phyloP scores from a whole-genome alignment of 805 yeast genomes.

The Candida verbasci region DNA sequence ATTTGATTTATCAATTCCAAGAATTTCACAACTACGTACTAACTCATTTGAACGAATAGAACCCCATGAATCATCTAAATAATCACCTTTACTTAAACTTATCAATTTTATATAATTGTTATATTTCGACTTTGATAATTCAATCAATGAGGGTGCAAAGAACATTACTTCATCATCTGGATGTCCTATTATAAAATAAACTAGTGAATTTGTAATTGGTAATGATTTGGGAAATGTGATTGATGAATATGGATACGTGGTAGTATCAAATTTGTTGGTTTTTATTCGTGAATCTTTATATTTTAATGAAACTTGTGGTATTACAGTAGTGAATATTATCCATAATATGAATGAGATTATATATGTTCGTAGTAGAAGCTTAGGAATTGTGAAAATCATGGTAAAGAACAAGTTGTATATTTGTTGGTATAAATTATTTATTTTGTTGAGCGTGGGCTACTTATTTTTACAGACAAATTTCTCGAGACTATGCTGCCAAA shows the following conservation, averaged over 20 bases:
- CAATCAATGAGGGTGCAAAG: conserved; percentile 74
- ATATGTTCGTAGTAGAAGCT: conserved; percentile 13
- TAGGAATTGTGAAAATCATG: conserved; percentile 9
- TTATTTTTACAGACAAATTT: background rate
- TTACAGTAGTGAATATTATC: conserved; percentile 34
- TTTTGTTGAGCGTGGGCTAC: conserved; percentile 5
- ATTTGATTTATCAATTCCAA: conserved; percentile 44
- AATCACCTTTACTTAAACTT: conserved; percentile 74
- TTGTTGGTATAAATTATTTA: conserved; percentile 1
- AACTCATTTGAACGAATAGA: conserved; percentile 58
- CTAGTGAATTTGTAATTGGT: conserved; percentile 29
- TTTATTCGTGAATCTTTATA: conserved; percentile 26
- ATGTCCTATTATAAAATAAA: conserved; percentile 74
- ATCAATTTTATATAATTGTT: conserved; percentile 53
- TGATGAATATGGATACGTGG: conserved; percentile 32
- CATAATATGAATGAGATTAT: conserved; percentile 28
- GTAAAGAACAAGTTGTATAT: background rate
- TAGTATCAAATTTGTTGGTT: conserved; percentile 17
- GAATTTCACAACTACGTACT: conserved; percentile 43
- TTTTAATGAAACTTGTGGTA: conserved; percentile 34
- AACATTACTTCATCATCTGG: conserved; percentile 99
- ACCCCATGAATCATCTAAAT: conserved; percentile 65
- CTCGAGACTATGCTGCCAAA: no score
- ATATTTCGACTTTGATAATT: conserved; percentile 42
- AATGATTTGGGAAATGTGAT: conserved; percentile 31